These are phyloP conservation scores for Xerocomellus intermedius DNA, from an alignment of 768 basidiomycete species.

Conservation along the genomic window DNA sequence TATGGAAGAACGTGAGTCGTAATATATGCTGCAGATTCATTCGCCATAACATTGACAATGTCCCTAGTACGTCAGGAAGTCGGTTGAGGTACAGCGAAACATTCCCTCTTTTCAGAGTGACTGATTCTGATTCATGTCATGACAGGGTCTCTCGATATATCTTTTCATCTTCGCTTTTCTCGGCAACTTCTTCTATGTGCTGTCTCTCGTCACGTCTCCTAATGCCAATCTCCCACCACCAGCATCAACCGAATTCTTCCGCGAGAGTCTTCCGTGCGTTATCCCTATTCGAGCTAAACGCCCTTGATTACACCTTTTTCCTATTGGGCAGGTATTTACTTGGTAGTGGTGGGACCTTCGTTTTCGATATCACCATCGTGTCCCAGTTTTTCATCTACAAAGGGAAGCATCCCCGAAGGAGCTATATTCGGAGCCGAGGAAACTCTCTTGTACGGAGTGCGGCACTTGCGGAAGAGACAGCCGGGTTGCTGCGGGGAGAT, in stretches of 20 bases:
- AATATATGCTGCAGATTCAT: not conserved
- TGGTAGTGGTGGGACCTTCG: slow-evolving; percentile 88
- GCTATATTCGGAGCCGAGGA: slow-evolving; percentile 25
- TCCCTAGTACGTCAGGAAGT: slow-evolving; percentile 78
- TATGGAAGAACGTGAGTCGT: slow-evolving; percentile 94
- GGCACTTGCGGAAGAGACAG: slow-evolving; percentile 45
- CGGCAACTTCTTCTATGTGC: slow-evolving; percentile 91
- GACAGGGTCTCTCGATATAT: slow-evolving; percentile 86
- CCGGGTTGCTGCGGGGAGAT: slow-evolving; percentile 48
- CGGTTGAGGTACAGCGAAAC: slow-evolving; percentile 62
- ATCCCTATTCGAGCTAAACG: not conserved
- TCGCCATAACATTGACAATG: slow-evolving; percentile 1
- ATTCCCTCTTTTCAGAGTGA: slow-evolving; percentile 2
- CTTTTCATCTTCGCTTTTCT: slow-evolving; percentile 92
- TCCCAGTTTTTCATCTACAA: slow-evolving; percentile 80
- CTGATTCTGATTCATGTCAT: slow-evolving; percentile 3
- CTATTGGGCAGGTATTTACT: slow-evolving; percentile 64
- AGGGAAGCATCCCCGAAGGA: slow-evolving; percentile 39
- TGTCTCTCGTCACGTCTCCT: slow-evolving; percentile 83
- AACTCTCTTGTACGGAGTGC: slow-evolving; percentile 25
- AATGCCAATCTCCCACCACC: slow-evolving; percentile 54
- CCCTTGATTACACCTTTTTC: not conserved
- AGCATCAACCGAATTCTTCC: slow-evolving; percentile 62
- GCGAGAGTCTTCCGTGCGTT: slow-evolving; percentile 83
- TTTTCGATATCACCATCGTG: slow-evolving; percentile 93